Base-by-base conservation (phyloP, 345 rosid species). In the Eucalyptus sp. region DNA sequence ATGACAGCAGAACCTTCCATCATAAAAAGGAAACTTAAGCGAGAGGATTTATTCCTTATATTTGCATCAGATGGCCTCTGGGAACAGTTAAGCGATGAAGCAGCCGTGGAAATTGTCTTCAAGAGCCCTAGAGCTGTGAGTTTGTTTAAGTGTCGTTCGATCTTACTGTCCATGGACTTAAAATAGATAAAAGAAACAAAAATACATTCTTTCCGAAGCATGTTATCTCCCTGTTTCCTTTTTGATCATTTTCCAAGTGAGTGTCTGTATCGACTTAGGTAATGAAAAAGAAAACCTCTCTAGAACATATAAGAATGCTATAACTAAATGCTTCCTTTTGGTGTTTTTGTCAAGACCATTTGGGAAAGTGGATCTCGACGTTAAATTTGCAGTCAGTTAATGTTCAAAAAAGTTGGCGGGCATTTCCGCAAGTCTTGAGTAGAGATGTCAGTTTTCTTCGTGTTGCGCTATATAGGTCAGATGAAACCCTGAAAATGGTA, bases 61-160 rank as follows among this genome's bases (percentile, higher is more conserved):
- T 97, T 97, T 94, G 99, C 99, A 92, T 96, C 99, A 27, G 99
- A 97, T 91, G 99, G 99, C 93, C 98, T 98, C 62, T 98, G 99
- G 99, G 99, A 98, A 91, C 99, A 98, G 89, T 93, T 98, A 92
- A 95, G 93, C 50, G 99, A 98, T 89, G 94, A 96, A 94, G 93
- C 94, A 66, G 99, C 98, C 1, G 98, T 96, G 27, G 96, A 96
- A 87, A 97, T 98, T 68, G 99, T 98, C 83, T 91, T 92, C 68
- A 97, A 95, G 88, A 93, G 95, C 92, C 98, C 99, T 8, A 96
- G 98, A 96, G 94, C 92, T 44, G 99, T 98, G 87, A 96, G 99
- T 37, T 76, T 76, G 14, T 76, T 37, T 37, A 37, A 18, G 37
- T 76, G 46, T 6, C 9, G 14, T 76, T 76, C 3, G 8, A 37